Percentiles rank a stretch among this genome's conserved stretches.
These are phyloP conservation scores for Onygena corvina DNA, from an alignment of 2,329 filamentous ascomycete genomes.

Conservation along the genomic window DNA sequence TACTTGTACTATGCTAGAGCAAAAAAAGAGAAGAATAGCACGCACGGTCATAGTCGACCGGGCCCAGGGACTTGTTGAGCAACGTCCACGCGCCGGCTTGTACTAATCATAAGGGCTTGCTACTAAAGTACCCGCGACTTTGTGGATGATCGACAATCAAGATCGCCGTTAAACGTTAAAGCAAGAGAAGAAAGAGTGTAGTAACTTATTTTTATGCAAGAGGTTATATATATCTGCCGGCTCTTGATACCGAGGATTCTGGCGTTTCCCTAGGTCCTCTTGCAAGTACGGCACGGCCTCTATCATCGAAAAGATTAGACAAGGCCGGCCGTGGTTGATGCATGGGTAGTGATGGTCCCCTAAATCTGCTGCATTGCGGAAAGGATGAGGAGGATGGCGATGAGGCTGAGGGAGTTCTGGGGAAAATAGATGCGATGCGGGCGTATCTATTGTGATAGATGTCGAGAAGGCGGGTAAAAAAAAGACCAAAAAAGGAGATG, in stretches of 20 bases:
- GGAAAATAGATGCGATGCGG: background rate
- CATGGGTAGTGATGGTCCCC: background rate
- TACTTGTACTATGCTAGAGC: background rate
- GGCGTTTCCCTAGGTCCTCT: background rate
- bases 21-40: too few species aligned
- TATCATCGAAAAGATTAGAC: background rate
- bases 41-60: too few species aligned
- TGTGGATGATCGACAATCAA: background rate
- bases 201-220: too few species aligned
- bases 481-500: too few species aligned
- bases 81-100: background rate
- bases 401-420: background rate
- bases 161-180: conserved; percentile 3
- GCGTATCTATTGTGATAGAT: too few species aligned
- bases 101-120: too few species aligned
- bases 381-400: background rate
- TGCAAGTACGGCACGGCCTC: background rate
- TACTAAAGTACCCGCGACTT: too few species aligned
- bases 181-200: too few species aligned
- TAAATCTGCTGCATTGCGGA: background rate
- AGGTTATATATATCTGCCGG: background rate
- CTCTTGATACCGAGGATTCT: background rate
- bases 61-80: too few species aligned
- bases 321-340: background rate
- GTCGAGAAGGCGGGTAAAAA: too few species aligned